Base-by-base conservation (phyloP, 139 green algal species). In the Picochlorum sp. region DNA sequence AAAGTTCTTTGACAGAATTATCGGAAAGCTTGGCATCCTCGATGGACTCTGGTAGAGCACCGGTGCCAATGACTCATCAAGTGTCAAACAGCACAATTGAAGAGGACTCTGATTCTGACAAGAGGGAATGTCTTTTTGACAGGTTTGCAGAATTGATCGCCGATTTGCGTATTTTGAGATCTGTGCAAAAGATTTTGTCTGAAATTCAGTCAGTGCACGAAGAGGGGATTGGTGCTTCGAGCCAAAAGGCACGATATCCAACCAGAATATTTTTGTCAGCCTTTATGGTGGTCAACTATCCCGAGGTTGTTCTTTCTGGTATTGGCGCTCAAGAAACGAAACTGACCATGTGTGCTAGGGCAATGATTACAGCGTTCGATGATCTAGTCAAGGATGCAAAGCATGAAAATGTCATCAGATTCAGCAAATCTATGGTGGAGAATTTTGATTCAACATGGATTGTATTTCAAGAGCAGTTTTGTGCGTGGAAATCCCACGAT, bases 391-490 rank as follows among this genome's bases (percentile, higher is more conserved):
- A 26, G 2, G 18, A 55, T 55, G 18, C n/a, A 10, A 3, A 8
- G 18, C n/a, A 55, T 20, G 16, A 54, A 20, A 18, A 20, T 38
- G 13, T n/a, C 2, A 37, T 23, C n/a, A 41, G 8, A 13, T 20
- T 52, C 23, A 30, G 13, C 13, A 26, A n/a, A 56, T 26, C 20
- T 14, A 18, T 56, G n/a, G 20, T n/a, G 20, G 50, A 24, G 15
- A 60, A 67, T 3, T 96, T 96, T 78, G 90, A 96, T 56, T 64
- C 78, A 16, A 67, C 71, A 13, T 96, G 90, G 90, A 68, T 89
- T 23, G 62, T 72, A n/a, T 96, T 96, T 71, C 76, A 96, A 66
- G 87, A 96, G 68, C 86, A 89, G 64, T 96, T 96, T 75, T 81
- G 85, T 49, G 83, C 82, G 11, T 96, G 90, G 90, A 96, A 96